A percentile compares a stretch with the other conserved stretches of the same genome.
phyloP scores from a whole-genome alignment of 495 filamentous ascomycete species.

The Penicillium canescens region DNA sequence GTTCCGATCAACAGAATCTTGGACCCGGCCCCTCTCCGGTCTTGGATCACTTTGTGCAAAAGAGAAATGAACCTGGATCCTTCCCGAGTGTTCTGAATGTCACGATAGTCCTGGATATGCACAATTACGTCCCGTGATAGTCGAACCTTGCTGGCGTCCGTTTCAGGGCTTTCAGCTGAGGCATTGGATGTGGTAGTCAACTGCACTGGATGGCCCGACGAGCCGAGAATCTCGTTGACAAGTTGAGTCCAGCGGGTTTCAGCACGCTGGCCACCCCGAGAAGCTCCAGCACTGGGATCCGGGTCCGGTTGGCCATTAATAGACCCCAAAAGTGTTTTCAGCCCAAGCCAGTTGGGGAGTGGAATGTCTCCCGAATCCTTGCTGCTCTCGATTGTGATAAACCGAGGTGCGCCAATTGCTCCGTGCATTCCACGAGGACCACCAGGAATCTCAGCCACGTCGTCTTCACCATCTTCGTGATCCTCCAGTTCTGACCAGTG shows the following conservation, averaged over 20 bases:
- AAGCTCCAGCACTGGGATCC: constrained; percentile 16
- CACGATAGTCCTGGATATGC: constrained; percentile 77
- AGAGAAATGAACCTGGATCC: constrained; percentile 63
- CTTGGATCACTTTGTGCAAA: constrained; percentile 69
- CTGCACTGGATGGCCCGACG: constrained; percentile 11
- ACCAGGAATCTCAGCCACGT: constrained; percentile 31
- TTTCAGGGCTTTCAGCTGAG: constrained; percentile 13
- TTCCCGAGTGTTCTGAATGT: constrained; percentile 62
- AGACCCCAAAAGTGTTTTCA: constrained; percentile 40
- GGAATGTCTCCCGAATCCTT: constrained; percentile 35
- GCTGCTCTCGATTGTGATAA: constrained; percentile 41
- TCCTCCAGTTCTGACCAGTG: constrained; percentile 37
- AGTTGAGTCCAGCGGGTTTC: constrained; percentile 39
- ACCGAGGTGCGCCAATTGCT: constrained; percentile 27
- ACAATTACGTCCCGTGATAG: constrained; percentile 58
- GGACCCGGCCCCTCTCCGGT: constrained; percentile 65
- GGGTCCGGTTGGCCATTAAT: constrained; percentile 34
- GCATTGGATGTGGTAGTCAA: constrained; percentile 6
- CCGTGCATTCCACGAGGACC: constrained; percentile 21
- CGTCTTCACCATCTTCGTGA: constrained; percentile 44
- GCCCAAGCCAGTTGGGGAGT: constrained; percentile 34
- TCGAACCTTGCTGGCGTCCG: constrained; percentile 7
- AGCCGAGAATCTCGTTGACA: constrained; percentile 36
- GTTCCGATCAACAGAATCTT: constrained; percentile 78
- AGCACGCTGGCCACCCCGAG: constrained; percentile 14